Evolutionary conservation across 192 early-diverging fungal species (phyloP).

Genomic region (Coemansia sp.): DNA sequence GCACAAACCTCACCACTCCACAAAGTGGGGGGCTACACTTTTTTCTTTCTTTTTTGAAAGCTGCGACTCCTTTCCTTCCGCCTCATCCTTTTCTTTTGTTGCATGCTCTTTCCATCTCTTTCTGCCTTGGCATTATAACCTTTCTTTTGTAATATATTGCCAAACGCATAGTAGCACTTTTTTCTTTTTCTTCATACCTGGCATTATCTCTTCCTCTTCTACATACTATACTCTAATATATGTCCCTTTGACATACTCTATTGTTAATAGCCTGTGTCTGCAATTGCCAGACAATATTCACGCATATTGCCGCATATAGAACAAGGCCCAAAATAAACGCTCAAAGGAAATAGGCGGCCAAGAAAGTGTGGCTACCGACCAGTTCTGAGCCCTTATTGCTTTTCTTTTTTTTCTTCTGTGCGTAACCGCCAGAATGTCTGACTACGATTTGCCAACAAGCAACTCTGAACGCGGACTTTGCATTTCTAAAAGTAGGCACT

Average conservation of each 20-base stretch:
- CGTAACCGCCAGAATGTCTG: slow-evolving; percentile 1
- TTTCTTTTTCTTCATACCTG: slow-evolving; percentile 3
- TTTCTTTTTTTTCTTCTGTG: not conserved
- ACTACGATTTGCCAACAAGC: not conserved
- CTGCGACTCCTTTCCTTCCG: not conserved
- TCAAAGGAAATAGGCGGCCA: not conserved
- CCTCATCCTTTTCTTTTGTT: not conserved
- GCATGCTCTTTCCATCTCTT: not conserved
- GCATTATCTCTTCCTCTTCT: slow-evolving; percentile 3
- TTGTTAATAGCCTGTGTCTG: not conserved
- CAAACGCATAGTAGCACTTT: not conserved
- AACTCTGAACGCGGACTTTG: not conserved
- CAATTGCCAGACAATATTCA: not conserved
- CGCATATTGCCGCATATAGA: not conserved
- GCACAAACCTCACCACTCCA: too few relatives aligned
- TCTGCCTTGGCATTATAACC: not conserved
- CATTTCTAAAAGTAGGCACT: slow-evolving; percentile 5
- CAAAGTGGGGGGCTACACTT: too few relatives aligned
- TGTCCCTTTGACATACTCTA: not conserved
- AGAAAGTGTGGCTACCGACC: too few relatives aligned
- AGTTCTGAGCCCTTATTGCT: not conserved
- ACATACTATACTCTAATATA: not conserved
- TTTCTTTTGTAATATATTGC: not conserved
- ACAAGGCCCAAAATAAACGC: not conserved
- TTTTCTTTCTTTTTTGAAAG: not conserved